Evolutionary conservation across 768 basidiomycete genomes (phyloP).

Genomic region (Boletus vermiculosoides): DNA sequence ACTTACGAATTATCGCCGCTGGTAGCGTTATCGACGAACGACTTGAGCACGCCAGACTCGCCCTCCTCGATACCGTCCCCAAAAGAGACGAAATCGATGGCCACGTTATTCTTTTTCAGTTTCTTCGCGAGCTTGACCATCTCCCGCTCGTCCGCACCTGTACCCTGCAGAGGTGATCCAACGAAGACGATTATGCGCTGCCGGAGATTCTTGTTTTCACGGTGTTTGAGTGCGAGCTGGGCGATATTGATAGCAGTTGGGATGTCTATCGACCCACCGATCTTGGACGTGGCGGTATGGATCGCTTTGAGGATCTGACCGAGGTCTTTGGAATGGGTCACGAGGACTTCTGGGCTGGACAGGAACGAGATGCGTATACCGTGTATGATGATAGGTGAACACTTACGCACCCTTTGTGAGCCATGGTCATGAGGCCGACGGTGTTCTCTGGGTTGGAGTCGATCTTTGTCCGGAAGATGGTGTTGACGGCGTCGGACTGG

Average conservation of each 20-base stretch:
- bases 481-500: constrained; percentile 87
- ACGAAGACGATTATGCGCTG: constrained; percentile 95
- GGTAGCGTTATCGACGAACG: constrained; percentile 80
- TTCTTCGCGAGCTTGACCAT: constrained; percentile 93
- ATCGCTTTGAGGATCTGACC: constrained; percentile 86
- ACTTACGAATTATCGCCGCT: constrained; percentile 87
- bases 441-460: constrained; percentile 97
- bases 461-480: constrained; percentile 89
- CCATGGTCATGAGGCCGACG: constrained; percentile 98
- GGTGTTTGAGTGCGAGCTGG: constrained; percentile 93
- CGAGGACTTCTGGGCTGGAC: constrained; percentile 87
- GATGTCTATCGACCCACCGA: constrained; percentile 83
- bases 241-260: constrained; percentile 91
- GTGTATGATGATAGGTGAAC: background rate
- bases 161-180: constrained; percentile 78
- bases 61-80: constrained; percentile 82
- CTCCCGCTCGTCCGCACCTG: constrained; percentile 69
- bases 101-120: constrained; percentile 99
- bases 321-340: constrained; percentile 92
- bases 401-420: constrained; percentile 79
- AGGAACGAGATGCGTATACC: constrained; percentile 1
- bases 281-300: constrained; percentile 65
- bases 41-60: constrained; percentile 66
- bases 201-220: constrained; percentile 97
- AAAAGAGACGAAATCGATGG: constrained; percentile 87